Evolutionary conservation across 495 filamentous ascomycete species (phyloP).

Genomic region (Melanomma pulvis-pyrius): DNA sequence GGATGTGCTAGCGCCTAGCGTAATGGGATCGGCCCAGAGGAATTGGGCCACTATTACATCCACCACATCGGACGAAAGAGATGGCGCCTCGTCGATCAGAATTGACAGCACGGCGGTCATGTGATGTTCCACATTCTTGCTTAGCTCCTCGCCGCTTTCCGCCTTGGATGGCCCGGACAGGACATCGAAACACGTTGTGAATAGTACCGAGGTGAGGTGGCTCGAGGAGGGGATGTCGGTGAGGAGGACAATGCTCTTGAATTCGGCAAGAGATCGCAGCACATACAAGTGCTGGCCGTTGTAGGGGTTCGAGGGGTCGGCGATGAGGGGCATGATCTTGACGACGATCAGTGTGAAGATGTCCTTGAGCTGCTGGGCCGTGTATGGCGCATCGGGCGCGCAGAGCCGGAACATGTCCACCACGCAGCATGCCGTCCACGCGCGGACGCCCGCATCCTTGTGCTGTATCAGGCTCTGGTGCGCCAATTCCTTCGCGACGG

Average conservation of each 20-base stretch:
- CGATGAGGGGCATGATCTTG: constrained; percentile 79
- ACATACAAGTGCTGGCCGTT: constrained; percentile 91
- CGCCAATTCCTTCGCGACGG: constrained; percentile 87
- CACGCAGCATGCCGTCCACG: constrained; percentile 84
- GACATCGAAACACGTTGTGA: constrained; percentile 88
- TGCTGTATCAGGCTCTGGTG: constrained; percentile 80
- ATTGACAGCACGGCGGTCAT: constrained; percentile 84
- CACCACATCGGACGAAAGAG: constrained; percentile 80
- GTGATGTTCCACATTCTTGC: constrained; percentile 88
- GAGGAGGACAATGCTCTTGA: constrained; percentile 92
- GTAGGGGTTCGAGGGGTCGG: constrained; percentile 86
- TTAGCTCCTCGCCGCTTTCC: constrained; percentile 73
- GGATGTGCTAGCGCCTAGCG: constrained; percentile 42
- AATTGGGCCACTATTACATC: constrained; percentile 96
- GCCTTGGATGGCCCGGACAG: constrained; percentile 76
- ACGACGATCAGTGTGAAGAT: constrained; percentile 88
- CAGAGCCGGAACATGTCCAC: constrained; percentile 93
- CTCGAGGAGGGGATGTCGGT: constrained; percentile 85
- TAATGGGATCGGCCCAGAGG: constrained; percentile 73
- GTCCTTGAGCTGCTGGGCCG: constrained; percentile 87
- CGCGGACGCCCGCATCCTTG: constrained; percentile 90
- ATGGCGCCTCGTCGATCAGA: constrained; percentile 81
- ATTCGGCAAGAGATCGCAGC: constrained; percentile 81
- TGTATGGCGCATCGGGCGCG: constrained; percentile 95
- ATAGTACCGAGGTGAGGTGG: constrained; percentile 74